These are phyloP conservation scores for Dothiorella sarmentorum DNA, from an alignment of 2,329 filamentous ascomycete species.

Conservation along the genomic window DNA sequence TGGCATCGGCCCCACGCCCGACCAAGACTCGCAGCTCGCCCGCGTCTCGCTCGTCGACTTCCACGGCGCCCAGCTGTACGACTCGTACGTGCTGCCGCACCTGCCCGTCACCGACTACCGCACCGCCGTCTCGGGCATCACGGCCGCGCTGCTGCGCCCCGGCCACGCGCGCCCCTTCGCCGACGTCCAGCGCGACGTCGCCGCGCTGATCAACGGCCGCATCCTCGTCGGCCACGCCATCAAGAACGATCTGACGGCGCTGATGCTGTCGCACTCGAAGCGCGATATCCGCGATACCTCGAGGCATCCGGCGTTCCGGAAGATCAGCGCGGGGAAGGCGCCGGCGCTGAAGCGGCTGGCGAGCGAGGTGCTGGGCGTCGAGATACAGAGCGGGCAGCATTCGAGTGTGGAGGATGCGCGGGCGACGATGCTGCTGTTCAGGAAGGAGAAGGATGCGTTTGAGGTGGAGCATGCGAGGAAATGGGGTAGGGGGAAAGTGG, in stretches of 20 bases:
- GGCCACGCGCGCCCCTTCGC: slow-evolving; percentile 56
- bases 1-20: slow-evolving; percentile 65
- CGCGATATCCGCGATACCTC: slow-evolving; percentile 82
- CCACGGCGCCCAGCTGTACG: slow-evolving; percentile 87
- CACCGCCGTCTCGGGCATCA: slow-evolving; percentile 79
- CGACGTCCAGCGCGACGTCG: slow-evolving; percentile 71
- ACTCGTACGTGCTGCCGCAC: slow-evolving; percentile 80
- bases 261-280: slow-evolving; percentile 75
- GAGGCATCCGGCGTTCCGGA: slow-evolving; percentile 69
- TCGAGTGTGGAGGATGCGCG: slow-evolving; percentile 72
- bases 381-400: slow-evolving; percentile 60
- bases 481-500: slow-evolving; percentile 39
- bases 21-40: slow-evolving; percentile 72
- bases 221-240: slow-evolving; percentile 83
- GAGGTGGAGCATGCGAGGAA: slow-evolving; percentile 73
- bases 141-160: slow-evolving; percentile 65
- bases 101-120: slow-evolving; percentile 86
- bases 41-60: slow-evolving; percentile 91
- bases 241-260: slow-evolving; percentile 69
- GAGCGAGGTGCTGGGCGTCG: slow-evolving; percentile 54
- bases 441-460: slow-evolving; percentile 77
- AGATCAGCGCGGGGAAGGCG: slow-evolving; percentile 64
- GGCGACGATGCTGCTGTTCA: slow-evolving; percentile 85
- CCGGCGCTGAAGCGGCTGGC: slow-evolving; percentile 63
- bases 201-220: slow-evolving; percentile 63